phyloP scores from a whole-genome alignment of 805 yeast species.

The Wickerhamiella galacta region DNA sequence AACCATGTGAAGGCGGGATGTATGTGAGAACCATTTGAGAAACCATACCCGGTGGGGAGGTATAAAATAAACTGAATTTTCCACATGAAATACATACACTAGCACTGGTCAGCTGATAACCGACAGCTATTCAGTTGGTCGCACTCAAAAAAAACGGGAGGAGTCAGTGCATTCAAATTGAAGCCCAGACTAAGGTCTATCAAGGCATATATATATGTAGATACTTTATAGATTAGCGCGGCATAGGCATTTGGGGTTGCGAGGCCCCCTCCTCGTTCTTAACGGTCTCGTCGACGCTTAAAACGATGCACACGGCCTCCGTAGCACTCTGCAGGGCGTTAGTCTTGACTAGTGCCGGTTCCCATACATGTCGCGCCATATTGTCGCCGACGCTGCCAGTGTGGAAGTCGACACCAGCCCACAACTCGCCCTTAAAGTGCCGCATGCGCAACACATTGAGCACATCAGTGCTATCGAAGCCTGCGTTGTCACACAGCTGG shows the following conservation, averaged over 20 bases:
- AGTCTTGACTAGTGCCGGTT: conserved; percentile 83
- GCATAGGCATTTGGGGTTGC: conserved; percentile 19
- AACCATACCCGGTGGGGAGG: no score
- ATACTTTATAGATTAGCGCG: no score
- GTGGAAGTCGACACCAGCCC: conserved; percentile 88
- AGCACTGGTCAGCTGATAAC: no score
- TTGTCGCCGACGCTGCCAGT: conserved; percentile 69
- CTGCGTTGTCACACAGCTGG: conserved; percentile 97
- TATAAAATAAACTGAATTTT: no score
- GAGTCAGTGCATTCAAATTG: no score
- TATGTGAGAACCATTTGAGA: no score
- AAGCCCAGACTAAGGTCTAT: no score
- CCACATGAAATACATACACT: no score
- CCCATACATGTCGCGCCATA: conserved; percentile 85
- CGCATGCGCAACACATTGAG: conserved; percentile 81
- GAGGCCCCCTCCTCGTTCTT: conserved; percentile 26
- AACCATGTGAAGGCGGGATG: no score
- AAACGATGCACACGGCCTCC: conserved; percentile 84
- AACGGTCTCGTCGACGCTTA: conserved; percentile 88
- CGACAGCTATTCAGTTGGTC: no score
- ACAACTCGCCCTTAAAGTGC: conserved; percentile 81
- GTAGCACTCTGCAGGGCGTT: conserved; percentile 93
- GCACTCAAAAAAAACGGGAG: no score
- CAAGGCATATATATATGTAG: no score
- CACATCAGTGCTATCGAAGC: conserved; percentile 91